Evolutionary conservation across 2,329 filamentous ascomycete genomes (phyloP), one percentile per base, ranked within the genome.

Genomic region (Amesomyces nigricolor): DNA sequence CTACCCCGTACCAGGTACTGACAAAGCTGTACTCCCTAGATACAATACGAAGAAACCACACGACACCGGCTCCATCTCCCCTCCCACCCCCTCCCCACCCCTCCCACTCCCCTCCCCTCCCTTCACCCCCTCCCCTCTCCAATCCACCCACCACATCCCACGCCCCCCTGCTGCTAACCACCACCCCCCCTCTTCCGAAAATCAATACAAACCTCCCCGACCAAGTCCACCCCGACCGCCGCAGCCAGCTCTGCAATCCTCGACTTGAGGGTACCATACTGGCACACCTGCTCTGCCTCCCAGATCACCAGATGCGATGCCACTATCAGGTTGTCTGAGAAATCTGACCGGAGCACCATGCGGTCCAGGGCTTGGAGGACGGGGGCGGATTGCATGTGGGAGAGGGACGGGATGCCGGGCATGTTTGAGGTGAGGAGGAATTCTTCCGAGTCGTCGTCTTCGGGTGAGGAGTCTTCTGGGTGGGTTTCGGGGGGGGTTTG

Each of bases 181-280:
- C 8, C 26, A 16, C 10, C 5, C 29, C 17, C 17, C 39, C 43
- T 38, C 42, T 58, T 60, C 9, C 67, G 62, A 38, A 87, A 78
- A 63, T 86, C 79, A 13, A 90, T 69, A 42, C 83, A 80, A 16
- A 88, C 72, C 50, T 77, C 72, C 17, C 69, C 71, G 44, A 82
- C 74, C 47, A 86, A 66, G 43, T 85, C 80, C 1, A 78, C 73
- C 0, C 88, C 88, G 44, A 89, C 68, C 10, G 81, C 80, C 3
- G 86, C 85, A 3, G 84, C 79, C 49, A 90, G 66, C 64, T 90
- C 86, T 1, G 82, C 86, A 56, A 91, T 77, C 37, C 78, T 75
- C 0, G 80, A 78, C 65, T 85, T 88, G 35, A 88, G 68, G 1
- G 75, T 76, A 5, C 71, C 68, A 16, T 73, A 68, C 47, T 83